phyloP scores from a whole-genome alignment of 2,329 filamentous ascomycete genomes.

The Venturia pyrina region DNA sequence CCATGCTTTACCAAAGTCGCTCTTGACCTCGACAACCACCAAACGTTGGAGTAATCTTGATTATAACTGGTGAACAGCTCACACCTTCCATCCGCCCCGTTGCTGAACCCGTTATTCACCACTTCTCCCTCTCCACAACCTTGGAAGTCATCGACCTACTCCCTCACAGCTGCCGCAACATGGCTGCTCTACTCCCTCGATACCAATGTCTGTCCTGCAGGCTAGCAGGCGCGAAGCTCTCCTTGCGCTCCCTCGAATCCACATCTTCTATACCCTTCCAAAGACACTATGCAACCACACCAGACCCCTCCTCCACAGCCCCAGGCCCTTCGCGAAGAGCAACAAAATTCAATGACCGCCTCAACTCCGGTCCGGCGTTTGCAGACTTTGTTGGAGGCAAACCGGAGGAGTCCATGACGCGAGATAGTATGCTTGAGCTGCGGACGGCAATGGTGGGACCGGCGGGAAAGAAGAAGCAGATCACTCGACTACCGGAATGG shows the following conservation, averaged over 20 bases:
- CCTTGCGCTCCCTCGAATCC: background rate
- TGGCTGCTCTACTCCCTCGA: conserved; percentile 8
- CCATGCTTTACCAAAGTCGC: background rate
- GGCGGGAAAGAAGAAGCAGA: conserved; percentile 52
- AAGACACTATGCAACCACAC: conserved; percentile 10
- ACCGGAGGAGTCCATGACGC: conserved; percentile 27
- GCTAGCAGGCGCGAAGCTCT: background rate
- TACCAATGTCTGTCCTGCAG: conserved; percentile 8
- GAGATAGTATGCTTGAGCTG: conserved; percentile 48
- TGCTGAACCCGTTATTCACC: background rate
- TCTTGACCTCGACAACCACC: background rate
- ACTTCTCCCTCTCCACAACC: background rate
- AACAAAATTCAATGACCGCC: conserved; percentile 50
- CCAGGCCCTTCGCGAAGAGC: background rate
- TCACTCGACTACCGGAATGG: conserved; percentile 78
- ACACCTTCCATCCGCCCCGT: no score
- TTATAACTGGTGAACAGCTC: no score
- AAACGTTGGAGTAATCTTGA: no score
- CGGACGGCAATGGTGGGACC: conserved; percentile 53
- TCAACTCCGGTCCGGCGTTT: conserved; percentile 56
- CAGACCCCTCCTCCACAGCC: background rate
- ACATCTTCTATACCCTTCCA: background rate
- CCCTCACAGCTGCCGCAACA: background rate
- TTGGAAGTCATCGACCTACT: background rate
- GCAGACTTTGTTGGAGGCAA: conserved; percentile 48